Percentiles rank a stretch among this genome's conserved stretches.
Conservation (phyloP, 73 alveolate genomes). For the Tetrahymena thermophila region DNA sequence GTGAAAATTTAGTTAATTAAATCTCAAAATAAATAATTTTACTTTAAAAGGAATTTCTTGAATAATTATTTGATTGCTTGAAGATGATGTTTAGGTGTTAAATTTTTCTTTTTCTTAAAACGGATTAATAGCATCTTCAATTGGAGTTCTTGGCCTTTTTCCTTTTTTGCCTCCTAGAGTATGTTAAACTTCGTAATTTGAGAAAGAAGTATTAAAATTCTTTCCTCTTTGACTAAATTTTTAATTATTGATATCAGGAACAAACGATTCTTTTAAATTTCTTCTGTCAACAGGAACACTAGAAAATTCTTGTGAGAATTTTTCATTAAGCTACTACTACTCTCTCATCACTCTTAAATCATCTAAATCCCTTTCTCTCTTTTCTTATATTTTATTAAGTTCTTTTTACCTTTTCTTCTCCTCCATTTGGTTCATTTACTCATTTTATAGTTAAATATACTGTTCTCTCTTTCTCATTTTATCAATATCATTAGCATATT, state of each 20-base stretch:
- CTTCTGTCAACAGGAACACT: not conserved
- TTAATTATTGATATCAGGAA: not conserved
- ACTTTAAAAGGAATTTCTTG: not conserved
- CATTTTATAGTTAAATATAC: not conserved
- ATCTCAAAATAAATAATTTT: not conserved
- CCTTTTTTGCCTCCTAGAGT: not conserved
- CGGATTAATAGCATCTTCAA: not conserved
- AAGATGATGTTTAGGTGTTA: not conserved
- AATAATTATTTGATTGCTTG: not conserved
- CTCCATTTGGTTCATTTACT: not conserved
- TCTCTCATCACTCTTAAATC: not conserved
- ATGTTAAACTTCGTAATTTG: not conserved
- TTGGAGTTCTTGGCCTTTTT: not conserved
- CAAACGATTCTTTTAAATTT: not conserved
- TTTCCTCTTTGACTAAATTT: not conserved
- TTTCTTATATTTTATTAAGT: not conserved
- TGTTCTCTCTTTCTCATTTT: not conserved
- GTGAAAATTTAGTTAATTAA: not conserved
- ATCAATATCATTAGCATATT: not conserved
- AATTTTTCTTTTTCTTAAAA: not conserved
- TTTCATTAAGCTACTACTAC: not conserved
- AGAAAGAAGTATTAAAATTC: not conserved
- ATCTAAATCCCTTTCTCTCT: not conserved
- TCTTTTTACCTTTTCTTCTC: not conserved
- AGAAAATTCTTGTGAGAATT: not conserved